phyloP scores from a whole-genome alignment of 768 basidiomycete genomes.

The Hypholoma fasciculare region DNA sequence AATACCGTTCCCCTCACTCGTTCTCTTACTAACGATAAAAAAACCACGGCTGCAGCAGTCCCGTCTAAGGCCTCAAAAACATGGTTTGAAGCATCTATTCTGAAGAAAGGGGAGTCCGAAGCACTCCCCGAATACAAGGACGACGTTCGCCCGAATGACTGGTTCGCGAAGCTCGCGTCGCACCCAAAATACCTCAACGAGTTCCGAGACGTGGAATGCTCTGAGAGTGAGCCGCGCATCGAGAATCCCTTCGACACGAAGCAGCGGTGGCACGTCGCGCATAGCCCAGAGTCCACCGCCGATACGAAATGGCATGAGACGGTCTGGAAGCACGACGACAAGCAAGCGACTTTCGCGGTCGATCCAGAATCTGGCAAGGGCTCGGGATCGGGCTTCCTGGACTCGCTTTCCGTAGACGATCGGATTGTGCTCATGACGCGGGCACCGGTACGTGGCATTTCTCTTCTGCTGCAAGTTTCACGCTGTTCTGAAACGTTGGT shows the following conservation, averaged over 20 bases:
- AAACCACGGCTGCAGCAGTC: not conserved
- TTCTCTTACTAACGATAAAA: not conserved
- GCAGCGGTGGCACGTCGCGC: slow-evolving; percentile 19
- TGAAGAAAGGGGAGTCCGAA: slow-evolving; percentile 12
- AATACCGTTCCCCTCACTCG: not conserved
- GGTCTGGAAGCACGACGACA: slow-evolving; percentile 13
- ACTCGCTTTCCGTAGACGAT: slow-evolving; percentile 22
- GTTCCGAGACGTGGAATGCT: slow-evolving; percentile 9
- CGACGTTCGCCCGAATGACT: slow-evolving; percentile 16
- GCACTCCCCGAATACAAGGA: slow-evolving; percentile 10
- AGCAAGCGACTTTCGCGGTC: not conserved
- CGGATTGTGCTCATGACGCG: slow-evolving; percentile 22
- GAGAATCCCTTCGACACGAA: slow-evolving; percentile 19
- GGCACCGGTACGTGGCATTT: slow-evolving; percentile 15
- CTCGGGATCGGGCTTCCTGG: slow-evolving; percentile 13
- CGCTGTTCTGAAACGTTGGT: not conserved
- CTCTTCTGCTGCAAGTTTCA: not conserved
- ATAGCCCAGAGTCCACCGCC: slow-evolving; percentile 6
- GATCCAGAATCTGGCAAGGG: slow-evolving; percentile 6
- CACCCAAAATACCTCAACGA: slow-evolving; percentile 20
- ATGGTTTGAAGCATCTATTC: slow-evolving; percentile 25
- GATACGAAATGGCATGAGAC: slow-evolving; percentile 14
- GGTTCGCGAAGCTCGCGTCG: slow-evolving; percentile 19
- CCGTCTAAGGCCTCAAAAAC: slow-evolving; percentile 13
- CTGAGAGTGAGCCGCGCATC: not conserved